Conservation (phyloP, 2,329 filamentous ascomycete genomes). For the Talaromyces atroroseus region DNA sequence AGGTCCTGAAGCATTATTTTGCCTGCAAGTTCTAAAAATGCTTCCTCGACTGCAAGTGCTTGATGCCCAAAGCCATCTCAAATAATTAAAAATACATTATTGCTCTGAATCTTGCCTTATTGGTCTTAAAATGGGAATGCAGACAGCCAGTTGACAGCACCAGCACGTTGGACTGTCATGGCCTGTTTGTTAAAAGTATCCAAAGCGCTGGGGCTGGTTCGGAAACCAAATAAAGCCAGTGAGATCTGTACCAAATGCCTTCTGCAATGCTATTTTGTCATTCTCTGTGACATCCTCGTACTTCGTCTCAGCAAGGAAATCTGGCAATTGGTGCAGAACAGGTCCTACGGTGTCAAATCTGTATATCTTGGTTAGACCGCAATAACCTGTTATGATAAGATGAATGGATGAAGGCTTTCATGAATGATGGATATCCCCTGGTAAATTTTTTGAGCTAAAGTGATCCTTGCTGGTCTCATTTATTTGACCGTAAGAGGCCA, state of each 20-base stretch:
- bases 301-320: slow-evolving; percentile 4
- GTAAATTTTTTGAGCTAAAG: not conserved
- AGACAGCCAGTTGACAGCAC: not conserved
- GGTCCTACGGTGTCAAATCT: not conserved
- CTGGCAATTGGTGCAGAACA: not conserved
- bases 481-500: not conserved
- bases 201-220: not conserved
- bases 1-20: slow-evolving; percentile 7
- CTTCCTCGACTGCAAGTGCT: not conserved
- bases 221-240: not conserved
- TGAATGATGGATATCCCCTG: not conserved
- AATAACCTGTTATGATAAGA: not conserved
- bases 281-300: not conserved
- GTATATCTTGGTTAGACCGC: not conserved
- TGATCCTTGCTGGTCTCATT: not conserved
- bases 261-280: not conserved
- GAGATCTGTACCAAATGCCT: not conserved
- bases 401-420: not conserved
- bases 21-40: not conserved
- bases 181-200: not conserved
- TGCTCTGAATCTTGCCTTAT: not conserved
- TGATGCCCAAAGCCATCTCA: slow-evolving; percentile 10
- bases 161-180: not conserved
- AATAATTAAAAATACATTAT: slow-evolving; percentile 6
- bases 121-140: not conserved